These are phyloP conservation scores for Trichoderma gracile DNA, from an alignment of 2,329 filamentous ascomycete species.

Conservation along the genomic window DNA sequence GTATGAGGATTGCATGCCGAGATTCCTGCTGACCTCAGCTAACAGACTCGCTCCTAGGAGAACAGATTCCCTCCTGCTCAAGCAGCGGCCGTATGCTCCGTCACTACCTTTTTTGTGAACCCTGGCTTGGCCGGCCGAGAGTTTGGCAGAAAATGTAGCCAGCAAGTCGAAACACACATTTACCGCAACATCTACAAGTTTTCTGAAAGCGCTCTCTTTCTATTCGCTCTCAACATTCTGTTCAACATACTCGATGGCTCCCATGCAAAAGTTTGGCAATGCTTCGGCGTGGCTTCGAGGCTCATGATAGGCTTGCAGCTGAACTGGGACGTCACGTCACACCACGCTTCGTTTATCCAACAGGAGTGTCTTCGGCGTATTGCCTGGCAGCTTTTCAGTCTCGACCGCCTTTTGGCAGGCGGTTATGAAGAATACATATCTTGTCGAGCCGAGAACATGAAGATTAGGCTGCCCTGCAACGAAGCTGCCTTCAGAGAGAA, in stretches of 20 bases:
- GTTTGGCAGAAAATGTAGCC: conserved; percentile 42
- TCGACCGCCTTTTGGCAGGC: conserved; percentile 43
- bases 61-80: conserved; percentile 39
- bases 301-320: conserved; percentile 43
- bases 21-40: not conserved
- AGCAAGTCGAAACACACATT: conserved; percentile 44
- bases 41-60: conserved; percentile 30
- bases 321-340: conserved; percentile 42
- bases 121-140: conserved; percentile 38
- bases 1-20: conserved; percentile 27
- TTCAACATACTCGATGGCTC: conserved; percentile 42
- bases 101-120: conserved; percentile 41
- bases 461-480: conserved; percentile 41
- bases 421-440: conserved; percentile 46
- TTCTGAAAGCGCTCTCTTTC: conserved; percentile 38
- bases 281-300: conserved; percentile 41
- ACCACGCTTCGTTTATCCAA: conserved; percentile 37
- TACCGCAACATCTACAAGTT: conserved; percentile 45
- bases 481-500: conserved; percentile 40
- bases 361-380: conserved; percentile 42
- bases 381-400: conserved; percentile 43
- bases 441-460: conserved; percentile 42
- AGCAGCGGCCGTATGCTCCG: conserved; percentile 44
- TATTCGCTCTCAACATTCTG: conserved; percentile 40
- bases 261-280: conserved; percentile 45